Conservation (phyloP, 2,329 filamentous ascomycete species). For the Hirsutella rhossiliensis region DNA sequence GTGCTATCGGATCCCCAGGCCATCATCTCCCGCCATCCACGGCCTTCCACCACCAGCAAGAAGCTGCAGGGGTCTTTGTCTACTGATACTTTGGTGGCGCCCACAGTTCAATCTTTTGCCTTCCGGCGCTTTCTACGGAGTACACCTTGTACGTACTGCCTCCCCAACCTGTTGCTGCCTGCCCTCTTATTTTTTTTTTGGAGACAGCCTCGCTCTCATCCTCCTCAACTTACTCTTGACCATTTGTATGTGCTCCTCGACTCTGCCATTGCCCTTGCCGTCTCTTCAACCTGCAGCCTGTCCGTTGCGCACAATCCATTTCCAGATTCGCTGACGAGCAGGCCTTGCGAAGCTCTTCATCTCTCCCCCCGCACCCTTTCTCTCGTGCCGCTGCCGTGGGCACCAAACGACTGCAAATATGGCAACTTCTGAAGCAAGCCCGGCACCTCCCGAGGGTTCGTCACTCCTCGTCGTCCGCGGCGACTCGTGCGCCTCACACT, state of each 20-base stretch:
- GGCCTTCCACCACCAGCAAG: too few species aligned
- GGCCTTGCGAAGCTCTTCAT: background rate
- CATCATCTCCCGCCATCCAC: too few species aligned
- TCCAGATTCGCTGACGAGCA: background rate
- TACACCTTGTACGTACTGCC: background rate
- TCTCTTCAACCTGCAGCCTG: background rate
- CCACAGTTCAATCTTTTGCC: constrained; percentile 21
- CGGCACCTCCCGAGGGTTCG: constrained; percentile 27
- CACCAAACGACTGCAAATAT: background rate
- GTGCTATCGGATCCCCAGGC: too few species aligned
- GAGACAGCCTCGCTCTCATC: background rate
- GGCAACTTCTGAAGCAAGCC: constrained; percentile 2
- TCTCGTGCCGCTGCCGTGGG: background rate
- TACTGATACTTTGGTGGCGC: constrained; percentile 3
- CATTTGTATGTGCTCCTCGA: background rate
- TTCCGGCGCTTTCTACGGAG: constrained; percentile 29
- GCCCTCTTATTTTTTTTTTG: background rate
- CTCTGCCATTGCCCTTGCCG: background rate
- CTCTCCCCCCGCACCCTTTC: background rate
- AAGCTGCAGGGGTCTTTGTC: background rate
- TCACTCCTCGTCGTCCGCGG: background rate
- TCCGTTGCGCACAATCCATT: background rate
- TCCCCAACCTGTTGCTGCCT: background rate
- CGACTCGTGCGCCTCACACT: too few species aligned
- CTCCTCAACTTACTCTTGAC: too few species aligned